A percentile compares a stretch with the other conserved stretches of the same genome.
Evolutionary conservation across 2,329 filamentous ascomycete species (phyloP).

Genomic region (Ophiostoma quercus): DNA sequence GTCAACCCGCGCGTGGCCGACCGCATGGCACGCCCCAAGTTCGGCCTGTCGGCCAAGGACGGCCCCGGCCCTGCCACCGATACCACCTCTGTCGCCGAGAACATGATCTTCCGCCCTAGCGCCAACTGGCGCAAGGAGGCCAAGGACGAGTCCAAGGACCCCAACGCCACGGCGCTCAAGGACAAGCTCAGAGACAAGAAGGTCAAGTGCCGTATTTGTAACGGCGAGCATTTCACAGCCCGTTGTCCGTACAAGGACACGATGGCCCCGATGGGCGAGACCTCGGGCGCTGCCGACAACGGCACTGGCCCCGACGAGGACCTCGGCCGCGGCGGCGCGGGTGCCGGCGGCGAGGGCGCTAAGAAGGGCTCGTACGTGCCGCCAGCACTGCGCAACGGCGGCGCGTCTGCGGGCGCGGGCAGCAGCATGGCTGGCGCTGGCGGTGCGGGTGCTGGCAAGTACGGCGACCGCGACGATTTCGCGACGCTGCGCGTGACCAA

Average conservation of each 20-base stretch:
- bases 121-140: slow-evolving; percentile 90
- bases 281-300: slow-evolving; percentile 49
- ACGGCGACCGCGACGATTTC: slow-evolving; percentile 86
- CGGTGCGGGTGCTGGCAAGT: slow-evolving; percentile 59
- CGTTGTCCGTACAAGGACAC: slow-evolving; percentile 99
- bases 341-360: slow-evolving; percentile 50
- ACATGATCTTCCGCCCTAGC: slow-evolving; percentile 92
- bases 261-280: slow-evolving; percentile 79
- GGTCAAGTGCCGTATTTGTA: slow-evolving; percentile 99
- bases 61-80: slow-evolving; percentile 69
- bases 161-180: slow-evolving; percentile 69
- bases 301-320: slow-evolving; percentile 50
- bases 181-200: slow-evolving; percentile 95
- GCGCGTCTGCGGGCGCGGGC: slow-evolving; percentile 54
- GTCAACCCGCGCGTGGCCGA: slow-evolving; percentile 97
- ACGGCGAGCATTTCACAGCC: slow-evolving; percentile 97
- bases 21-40: slow-evolving; percentile 89
- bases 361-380: slow-evolving; percentile 88
- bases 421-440: slow-evolving; percentile 57
- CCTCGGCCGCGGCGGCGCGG: slow-evolving; percentile 37
- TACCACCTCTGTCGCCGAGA: slow-evolving; percentile 91
- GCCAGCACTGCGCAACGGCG: slow-evolving; percentile 82
- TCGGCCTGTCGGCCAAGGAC: slow-evolving; percentile 85
- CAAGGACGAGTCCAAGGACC: slow-evolving; percentile 68
- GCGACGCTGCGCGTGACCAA: slow-evolving; percentile 97